These are phyloP conservation scores for Aciculosporium take DNA, from an alignment of 2,329 filamentous ascomycete genomes.

Conservation along the genomic window DNA sequence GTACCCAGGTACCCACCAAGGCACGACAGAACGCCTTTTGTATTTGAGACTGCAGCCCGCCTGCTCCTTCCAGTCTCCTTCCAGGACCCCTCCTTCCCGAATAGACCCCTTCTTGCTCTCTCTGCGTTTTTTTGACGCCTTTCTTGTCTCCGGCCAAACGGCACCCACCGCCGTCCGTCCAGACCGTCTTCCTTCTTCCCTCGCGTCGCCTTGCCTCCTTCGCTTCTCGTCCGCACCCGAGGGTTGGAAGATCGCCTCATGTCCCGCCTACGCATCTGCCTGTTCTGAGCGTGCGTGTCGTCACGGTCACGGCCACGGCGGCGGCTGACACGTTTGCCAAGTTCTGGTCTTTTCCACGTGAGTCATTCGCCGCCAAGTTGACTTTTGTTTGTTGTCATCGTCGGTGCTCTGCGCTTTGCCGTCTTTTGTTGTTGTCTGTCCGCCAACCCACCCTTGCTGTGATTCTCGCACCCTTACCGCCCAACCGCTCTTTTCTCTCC, in stretches of 20 bases:
- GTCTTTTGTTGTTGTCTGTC: conserved; percentile 3
- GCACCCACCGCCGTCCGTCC: background rate
- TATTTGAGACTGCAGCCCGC: conserved; percentile 2
- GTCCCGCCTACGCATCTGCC: background rate
- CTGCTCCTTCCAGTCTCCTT: background rate
- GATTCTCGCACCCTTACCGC: conserved; percentile 1
- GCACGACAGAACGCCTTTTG: background rate
- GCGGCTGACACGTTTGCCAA: background rate
- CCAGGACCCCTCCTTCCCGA: conserved; percentile 4
- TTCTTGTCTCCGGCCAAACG: background rate
- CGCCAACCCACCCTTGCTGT: conserved; percentile 2
- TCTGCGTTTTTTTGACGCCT: background rate
- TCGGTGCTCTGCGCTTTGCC: conserved; percentile 1
- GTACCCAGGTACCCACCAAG: too few species aligned
- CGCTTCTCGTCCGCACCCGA: background rate
- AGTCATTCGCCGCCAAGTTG: conserved; percentile 3
- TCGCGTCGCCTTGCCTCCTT: background rate
- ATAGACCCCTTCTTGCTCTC: conserved; percentile 5
- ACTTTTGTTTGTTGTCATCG: conserved; percentile 3
- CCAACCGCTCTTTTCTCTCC: background rate
- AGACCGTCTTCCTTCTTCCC: conserved; percentile 3
- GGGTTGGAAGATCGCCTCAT: conserved; percentile 4
- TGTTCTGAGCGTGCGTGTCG: background rate
- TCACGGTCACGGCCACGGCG: conserved; percentile 1
- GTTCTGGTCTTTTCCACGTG: conserved; percentile 4